A percentile compares a stretch with the other conserved stretches of the same genome.
phyloP scores from a whole-genome alignment of 129 eudicot species.

The Tagetes patula region DNA sequence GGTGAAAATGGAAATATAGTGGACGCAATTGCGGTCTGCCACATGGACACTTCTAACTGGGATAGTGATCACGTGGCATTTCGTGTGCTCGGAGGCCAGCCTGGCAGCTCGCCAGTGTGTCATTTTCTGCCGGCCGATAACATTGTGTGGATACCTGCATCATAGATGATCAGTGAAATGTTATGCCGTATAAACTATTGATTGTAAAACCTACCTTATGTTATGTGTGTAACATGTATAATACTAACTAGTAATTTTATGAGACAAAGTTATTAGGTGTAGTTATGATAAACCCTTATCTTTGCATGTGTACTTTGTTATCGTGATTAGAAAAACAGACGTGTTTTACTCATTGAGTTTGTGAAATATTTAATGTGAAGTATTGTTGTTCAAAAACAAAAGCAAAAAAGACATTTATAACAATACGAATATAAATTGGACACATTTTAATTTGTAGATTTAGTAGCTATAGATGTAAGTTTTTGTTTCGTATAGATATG shows the following conservation, averaged over 20 bases:
- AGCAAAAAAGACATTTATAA: too few species aligned
- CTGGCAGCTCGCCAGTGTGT: constrained; percentile 40
- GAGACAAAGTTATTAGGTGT: neutral
- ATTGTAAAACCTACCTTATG: constrained; percentile 1
- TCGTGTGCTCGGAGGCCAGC: constrained; percentile 35
- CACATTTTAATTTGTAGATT: too few species aligned
- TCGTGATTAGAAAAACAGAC: too few species aligned
- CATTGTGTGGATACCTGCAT: constrained; percentile 30
- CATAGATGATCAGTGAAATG: neutral
- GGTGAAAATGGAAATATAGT: constrained; percentile 37
- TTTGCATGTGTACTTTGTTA: too few species aligned
- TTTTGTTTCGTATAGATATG: too few species aligned
- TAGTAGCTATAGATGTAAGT: too few species aligned
- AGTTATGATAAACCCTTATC: too few species aligned
- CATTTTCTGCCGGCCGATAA: constrained; percentile 38
- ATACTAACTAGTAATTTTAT: constrained; percentile 15
- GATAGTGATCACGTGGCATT: constrained; percentile 33
- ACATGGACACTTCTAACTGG: constrained; percentile 40
- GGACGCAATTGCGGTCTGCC: constrained; percentile 42
- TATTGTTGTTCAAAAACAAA: too few species aligned
- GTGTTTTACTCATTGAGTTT: too few species aligned
- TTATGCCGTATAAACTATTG: neutral
- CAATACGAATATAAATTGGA: too few species aligned
- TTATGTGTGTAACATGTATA: neutral
- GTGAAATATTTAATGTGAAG: too few species aligned